These are phyloP conservation scores for Fibroporia radiculosa DNA, from an alignment of 768 basidiomycete species.

Conservation along the genomic window DNA sequence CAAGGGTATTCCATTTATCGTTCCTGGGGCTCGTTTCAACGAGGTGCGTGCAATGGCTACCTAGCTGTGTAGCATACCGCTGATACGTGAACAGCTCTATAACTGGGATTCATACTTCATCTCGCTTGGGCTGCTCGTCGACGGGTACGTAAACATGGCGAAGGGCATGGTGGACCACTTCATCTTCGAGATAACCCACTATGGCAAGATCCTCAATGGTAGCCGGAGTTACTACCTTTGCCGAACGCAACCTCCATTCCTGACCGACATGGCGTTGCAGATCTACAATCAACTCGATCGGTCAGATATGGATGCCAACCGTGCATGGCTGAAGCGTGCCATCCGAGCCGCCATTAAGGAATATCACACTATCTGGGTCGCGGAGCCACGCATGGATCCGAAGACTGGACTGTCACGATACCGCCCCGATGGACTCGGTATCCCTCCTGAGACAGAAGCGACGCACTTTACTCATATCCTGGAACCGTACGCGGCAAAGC, in stretches of 20 bases:
- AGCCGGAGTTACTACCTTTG: constrained; percentile 93
- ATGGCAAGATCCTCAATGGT: constrained; percentile 95
- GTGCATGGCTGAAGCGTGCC: constrained; percentile 87
- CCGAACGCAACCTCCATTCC: constrained; percentile 95
- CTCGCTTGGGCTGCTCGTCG: constrained; percentile 86
- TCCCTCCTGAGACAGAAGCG: constrained; percentile 98
- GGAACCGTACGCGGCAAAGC: constrained; percentile 88
- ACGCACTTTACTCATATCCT: constrained; percentile 97
- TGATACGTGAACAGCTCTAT: constrained; percentile 50
- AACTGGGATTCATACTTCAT: constrained; percentile 98
- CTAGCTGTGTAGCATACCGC: not conserved
- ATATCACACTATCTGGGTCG: constrained; percentile 97
- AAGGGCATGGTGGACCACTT: constrained; percentile 99
- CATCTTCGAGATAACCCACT: constrained; percentile 97
- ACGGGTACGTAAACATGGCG: constrained; percentile 90
- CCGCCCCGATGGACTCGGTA: constrained; percentile 89
- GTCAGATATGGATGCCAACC: constrained; percentile 71
- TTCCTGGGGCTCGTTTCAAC: constrained; percentile 92
- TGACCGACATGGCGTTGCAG: constrained; percentile 97
- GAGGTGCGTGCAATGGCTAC: constrained; percentile 44
- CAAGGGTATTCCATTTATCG: constrained; percentile 94
- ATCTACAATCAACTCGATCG: constrained; percentile 95
- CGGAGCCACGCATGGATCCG: constrained; percentile 88
- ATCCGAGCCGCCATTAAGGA: constrained; percentile 98
- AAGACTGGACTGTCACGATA: constrained; percentile 93